Evolutionary conservation across 352 stramenopile species (phyloP).

Genomic region (Peronospora tabacina): DNA sequence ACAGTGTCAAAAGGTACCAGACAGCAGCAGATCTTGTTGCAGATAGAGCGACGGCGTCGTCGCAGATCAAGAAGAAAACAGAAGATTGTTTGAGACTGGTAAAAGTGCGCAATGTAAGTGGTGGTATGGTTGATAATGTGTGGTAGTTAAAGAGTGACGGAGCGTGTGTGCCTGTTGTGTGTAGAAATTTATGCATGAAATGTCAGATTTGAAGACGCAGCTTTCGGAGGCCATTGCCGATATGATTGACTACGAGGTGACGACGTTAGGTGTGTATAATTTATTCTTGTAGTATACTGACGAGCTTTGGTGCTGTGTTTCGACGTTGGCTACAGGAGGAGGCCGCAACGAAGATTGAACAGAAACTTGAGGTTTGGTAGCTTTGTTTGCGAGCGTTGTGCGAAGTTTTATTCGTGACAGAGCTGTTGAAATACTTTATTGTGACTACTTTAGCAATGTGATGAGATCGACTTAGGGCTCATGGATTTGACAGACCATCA

Average conservation of each 20-base stretch:
- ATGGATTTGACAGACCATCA: conserved; percentile 65
- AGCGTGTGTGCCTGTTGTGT: conserved; percentile 7
- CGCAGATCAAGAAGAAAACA: conserved; percentile 43
- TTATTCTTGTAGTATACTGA: conserved; percentile 1
- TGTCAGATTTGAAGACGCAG: conserved; percentile 44
- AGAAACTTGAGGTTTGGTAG: conserved; percentile 53
- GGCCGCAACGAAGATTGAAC: conserved; percentile 54
- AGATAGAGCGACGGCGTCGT: conserved; percentile 39
- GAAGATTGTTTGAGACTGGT: conserved; percentile 65
- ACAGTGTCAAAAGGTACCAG: conserved; percentile 43
- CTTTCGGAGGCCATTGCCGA: conserved; percentile 40
- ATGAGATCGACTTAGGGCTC: conserved; percentile 72
- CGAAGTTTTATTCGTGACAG: background rate
- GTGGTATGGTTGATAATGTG: background rate
- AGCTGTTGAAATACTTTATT: background rate
- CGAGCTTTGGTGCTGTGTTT: background rate
- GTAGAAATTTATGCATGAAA: conserved; percentile 61
- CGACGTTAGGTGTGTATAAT: background rate
- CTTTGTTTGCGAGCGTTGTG: background rate
- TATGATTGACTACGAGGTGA: conserved; percentile 65
- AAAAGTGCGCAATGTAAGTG: conserved; percentile 70
- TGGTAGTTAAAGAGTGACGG: background rate
- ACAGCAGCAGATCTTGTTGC: conserved; percentile 44
- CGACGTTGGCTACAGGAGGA: conserved; percentile 30
- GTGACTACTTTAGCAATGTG: conserved; percentile 48